Evolutionary conservation across 306 rosid species (phyloP), one percentile per base, ranked within the genome.

Genomic region (Pterocarpus macrocarpus): DNA sequence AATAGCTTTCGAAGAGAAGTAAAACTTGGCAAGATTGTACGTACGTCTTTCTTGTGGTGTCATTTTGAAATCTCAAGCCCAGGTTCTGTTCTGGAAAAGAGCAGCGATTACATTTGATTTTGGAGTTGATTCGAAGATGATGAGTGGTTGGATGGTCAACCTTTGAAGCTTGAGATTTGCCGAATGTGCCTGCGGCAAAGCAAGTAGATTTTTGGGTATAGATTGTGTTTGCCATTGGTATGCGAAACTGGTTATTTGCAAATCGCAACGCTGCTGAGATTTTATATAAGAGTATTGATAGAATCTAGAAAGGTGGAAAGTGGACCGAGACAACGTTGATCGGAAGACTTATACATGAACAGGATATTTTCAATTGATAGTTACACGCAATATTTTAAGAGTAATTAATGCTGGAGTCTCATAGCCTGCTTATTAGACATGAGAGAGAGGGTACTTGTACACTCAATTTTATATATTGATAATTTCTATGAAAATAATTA

Each of bases 31-130:
- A 43, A 43, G 8, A 8, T 6, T 14, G 44, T 14, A n/a, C 67
- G 33, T 67, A 87, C 91, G 22, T 88, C 47, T 78, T 85, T 58
- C 38, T 59, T 64, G 41, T 81, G 35, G 14, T 7, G 12, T 35
- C 69, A 16, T 69, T 70, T 63, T 33, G 80, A 63, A 76, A 33
- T 61, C 34, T 52, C 3, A 66, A 41, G 36, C 44, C 64, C 7
- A 10, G n/a, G 45, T 15, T 76, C 59, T 71, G 80, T 16, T 78
- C 16, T 68, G 45, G 45, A 65, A 22, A 15, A 12, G 57, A 44
- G 35, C 59, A 71, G 61, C 36, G 8, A 17, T 50, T 64, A 13
- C 41, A 17, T 50, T 59, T 77, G 87, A 52, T 32, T 61, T 67
- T 81, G 66, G 85, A 59, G 69, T 44, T 76, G 77, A 71, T 36